phyloP scores from a whole-genome alignment of 805 yeast genomes.

The Candida xiaguanensis region DNA sequence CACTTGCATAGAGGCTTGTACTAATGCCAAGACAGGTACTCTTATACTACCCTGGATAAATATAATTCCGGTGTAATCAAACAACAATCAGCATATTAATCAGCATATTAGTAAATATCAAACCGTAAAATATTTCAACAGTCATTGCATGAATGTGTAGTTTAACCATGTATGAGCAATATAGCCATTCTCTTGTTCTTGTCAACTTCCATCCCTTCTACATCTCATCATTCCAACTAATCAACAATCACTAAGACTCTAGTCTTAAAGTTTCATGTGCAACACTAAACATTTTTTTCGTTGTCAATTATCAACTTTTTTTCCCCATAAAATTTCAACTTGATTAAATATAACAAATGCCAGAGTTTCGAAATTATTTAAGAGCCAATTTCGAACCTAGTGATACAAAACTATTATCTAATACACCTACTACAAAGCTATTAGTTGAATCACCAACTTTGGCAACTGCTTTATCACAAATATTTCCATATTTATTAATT shows the following conservation, averaged over 20 bases:
- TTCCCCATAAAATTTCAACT: constrained; percentile 3
- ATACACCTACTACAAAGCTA: constrained; percentile 26
- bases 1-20: neutral
- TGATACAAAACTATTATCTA: constrained; percentile 29
- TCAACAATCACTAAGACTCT: too few relatives aligned
- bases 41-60: too few relatives aligned
- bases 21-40: too few relatives aligned
- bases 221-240: too few relatives aligned
- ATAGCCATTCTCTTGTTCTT: too few relatives aligned
- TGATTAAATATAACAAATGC: constrained; percentile 1
- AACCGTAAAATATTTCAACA: too few relatives aligned
- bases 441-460: constrained; percentile 43
- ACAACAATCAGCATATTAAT: neutral
- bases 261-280: neutral
- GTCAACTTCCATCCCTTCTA: too few relatives aligned
- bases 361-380: constrained; percentile 6
- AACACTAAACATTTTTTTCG: neutral
- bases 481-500: constrained; percentile 46
- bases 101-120: neutral
- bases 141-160: too few relatives aligned
- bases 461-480: constrained; percentile 43
- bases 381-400: constrained; percentile 32
- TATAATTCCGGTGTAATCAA: neutral
- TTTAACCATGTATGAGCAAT: too few relatives aligned
- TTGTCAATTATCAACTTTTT: too few relatives aligned